Evolutionary conservation across 352 stramenopile genomes (phyloP), one percentile per base, ranked within the genome.

Genomic region (Pythium coloratum): DNA sequence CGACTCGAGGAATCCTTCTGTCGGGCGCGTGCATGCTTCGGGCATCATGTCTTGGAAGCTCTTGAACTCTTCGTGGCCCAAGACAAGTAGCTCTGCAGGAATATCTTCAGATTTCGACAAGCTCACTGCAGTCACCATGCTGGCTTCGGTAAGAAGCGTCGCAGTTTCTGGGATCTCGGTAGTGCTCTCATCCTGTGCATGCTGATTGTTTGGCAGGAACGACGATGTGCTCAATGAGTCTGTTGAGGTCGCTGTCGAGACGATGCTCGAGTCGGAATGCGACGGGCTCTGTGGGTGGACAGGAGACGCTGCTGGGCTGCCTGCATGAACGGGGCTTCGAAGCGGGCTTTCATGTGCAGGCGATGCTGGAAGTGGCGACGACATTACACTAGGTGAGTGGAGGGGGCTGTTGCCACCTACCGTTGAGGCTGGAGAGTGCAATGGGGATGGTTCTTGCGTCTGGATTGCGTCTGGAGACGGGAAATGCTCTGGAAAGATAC

Each of bases 401-500:
- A 75, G 70, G 14, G 84, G 80, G 42, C 81, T 91, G 6, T 56
- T 64, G 1, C 53, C 51, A 28, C 50, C 51, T 0, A 32, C 42
- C 0, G 66, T 46, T 8, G 65, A 60, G n/a, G 38, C 66, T 18
- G 66, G 66, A 16, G 59, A 62, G 30, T 73, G 66, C 26, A 59
- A 54, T 14, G 68, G 64, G 1, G 68, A 73, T 36, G 64, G 62
- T 18, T 55, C 67, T 34, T 72, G 81, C 38, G 62, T 59, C 78
- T 72, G 79, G 42, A 81, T 71, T 55, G 72, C 76, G 47, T 92
- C 83, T 51, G 83, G 72, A 2, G 80, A 85, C 2, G 86, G 79
- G 53, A 92, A 94, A 42, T 94, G 84, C 66, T 94, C 86, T 1
- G 86, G 86, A 46, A 94, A 94, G 61, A 94, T 92, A 28, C 86